These are phyloP conservation scores for Dryas alaskensis DNA, from an alignment of 306 rosid genomes.

Conservation along the genomic window DNA sequence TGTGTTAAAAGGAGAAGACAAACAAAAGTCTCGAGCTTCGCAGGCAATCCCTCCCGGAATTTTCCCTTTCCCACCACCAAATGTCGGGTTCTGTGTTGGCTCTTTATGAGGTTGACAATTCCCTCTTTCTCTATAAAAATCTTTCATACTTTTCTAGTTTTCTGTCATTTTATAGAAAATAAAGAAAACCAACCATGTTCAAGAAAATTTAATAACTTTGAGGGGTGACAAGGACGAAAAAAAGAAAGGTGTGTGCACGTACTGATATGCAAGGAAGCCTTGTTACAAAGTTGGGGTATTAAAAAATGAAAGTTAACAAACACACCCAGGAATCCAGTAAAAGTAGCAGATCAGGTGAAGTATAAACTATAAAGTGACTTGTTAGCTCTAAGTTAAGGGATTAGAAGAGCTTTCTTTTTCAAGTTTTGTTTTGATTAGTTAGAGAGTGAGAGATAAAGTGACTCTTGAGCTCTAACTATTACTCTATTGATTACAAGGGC, in stretches of 20 bases:
- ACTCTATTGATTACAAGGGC: conserved; percentile 17
- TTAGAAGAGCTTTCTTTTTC: conserved; percentile 25
- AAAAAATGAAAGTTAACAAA: conserved; percentile 28
- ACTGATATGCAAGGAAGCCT: not conserved
- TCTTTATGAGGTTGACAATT: conserved; percentile 33
- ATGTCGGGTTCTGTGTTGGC: conserved; percentile 62
- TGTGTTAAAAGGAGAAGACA: conserved; percentile 47
- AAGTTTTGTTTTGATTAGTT: conserved; percentile 19
- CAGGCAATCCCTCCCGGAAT: conserved; percentile 59
- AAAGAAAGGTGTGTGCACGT: conserved; percentile 6
- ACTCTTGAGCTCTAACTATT: conserved; percentile 29
- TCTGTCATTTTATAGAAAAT: not conserved
- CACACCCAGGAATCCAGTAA: conserved; percentile 64
- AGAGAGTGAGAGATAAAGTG: conserved; percentile 14
- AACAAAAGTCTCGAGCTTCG: conserved; percentile 56
- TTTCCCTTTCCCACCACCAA: conserved; percentile 56
- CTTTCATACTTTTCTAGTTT: not conserved
- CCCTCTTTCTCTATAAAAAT: conserved; percentile 3
- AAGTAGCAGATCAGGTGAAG: conserved; percentile 24
- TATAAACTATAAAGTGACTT: conserved; percentile 28
- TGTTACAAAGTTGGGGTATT: too few relatives aligned
- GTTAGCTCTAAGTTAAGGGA: conserved; percentile 26
- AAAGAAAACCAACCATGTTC: not conserved
- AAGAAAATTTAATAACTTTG: conserved; percentile 5
- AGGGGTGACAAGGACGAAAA: too few relatives aligned